These are phyloP conservation scores for Phoma sp. DNA, from an alignment of 2,329 filamentous ascomycete species.

Conservation along the genomic window DNA sequence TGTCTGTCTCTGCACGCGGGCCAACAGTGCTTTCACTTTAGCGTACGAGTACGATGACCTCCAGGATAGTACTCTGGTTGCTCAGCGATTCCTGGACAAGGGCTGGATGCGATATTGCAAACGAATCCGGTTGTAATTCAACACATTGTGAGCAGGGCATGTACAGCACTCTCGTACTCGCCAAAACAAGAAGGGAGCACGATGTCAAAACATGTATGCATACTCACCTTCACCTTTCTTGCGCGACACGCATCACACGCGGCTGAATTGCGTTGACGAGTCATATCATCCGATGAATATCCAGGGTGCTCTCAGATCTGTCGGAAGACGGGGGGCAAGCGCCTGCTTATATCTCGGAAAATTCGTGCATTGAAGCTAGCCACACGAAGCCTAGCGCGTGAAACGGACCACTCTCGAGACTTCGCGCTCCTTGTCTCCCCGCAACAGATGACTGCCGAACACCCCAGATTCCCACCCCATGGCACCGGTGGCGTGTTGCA, in stretches of 20 bases:
- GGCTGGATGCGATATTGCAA: too few relatives aligned
- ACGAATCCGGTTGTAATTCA: too few relatives aligned
- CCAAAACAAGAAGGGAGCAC: neutral
- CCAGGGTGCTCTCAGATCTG: too few relatives aligned
- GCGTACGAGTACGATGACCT: too few relatives aligned
- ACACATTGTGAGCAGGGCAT: too few relatives aligned
- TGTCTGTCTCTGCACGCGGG: too few relatives aligned
- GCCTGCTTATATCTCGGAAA: slow-evolving; percentile 13
- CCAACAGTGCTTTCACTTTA: too few relatives aligned
- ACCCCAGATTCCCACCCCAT: slow-evolving; percentile 10
- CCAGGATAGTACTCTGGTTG: too few relatives aligned
- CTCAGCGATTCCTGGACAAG: too few relatives aligned
- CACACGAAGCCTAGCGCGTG: neutral
- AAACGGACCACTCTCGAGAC: neutral
- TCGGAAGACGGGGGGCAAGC: too few relatives aligned
- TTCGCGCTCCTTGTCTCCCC: neutral
- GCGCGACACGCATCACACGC: slow-evolving; percentile 31
- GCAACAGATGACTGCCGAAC: slow-evolving; percentile 2
- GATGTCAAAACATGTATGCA: neutral
- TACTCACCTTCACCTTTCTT: slow-evolving; percentile 30
- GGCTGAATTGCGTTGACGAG: slow-evolving; percentile 22
- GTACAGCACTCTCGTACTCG: neutral
- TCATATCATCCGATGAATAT: slow-evolving; percentile 12
- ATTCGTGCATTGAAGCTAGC: slow-evolving; percentile 14
- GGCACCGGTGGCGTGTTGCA: slow-evolving; percentile 4